Conservation (phyloP, 257 asterid species). For the Paulownia fortunei region DNA sequence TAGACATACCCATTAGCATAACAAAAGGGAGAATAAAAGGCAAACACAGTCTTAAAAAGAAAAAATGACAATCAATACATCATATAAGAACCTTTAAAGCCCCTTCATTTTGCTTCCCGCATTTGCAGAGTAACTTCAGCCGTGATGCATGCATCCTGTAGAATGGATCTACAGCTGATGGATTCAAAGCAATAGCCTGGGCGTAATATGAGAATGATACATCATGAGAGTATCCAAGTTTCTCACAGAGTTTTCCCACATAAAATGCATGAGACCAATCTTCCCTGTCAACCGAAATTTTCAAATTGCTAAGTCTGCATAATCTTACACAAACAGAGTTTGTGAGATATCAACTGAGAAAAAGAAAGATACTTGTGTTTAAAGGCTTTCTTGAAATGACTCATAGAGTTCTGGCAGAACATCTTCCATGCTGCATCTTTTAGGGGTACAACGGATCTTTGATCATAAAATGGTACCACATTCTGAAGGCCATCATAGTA, state of each 20-base stretch:
- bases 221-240: constrained; percentile 78
- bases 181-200: constrained; percentile 82
- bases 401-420: constrained; percentile 88
- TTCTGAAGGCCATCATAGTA: constrained; percentile 97
- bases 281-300: constrained; percentile 62
- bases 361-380: constrained; percentile 66
- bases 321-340: constrained; percentile 34
- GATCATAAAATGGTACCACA: constrained; percentile 97
- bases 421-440: constrained; percentile 78
- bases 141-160: constrained; percentile 98
- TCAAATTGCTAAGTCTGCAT: constrained; percentile 28
- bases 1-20: constrained; percentile 20
- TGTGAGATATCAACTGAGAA: constrained; percentile 35
- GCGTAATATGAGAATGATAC: constrained; percentile 76
- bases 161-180: constrained; percentile 95
- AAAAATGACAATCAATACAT: constrained; percentile 3
- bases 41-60: constrained; percentile 24
- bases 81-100: constrained; percentile 68
- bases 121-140: constrained; percentile 79
- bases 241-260: constrained; percentile 91
- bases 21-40: constrained; percentile 18
- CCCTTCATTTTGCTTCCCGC: constrained; percentile 73
- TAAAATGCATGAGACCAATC: constrained; percentile 98
- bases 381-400: constrained; percentile 90
- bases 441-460: constrained; percentile 70